Evolutionary conservation across 192 early-diverging fungal species (phyloP).

Genomic region (Mortierella hygrophila): DNA sequence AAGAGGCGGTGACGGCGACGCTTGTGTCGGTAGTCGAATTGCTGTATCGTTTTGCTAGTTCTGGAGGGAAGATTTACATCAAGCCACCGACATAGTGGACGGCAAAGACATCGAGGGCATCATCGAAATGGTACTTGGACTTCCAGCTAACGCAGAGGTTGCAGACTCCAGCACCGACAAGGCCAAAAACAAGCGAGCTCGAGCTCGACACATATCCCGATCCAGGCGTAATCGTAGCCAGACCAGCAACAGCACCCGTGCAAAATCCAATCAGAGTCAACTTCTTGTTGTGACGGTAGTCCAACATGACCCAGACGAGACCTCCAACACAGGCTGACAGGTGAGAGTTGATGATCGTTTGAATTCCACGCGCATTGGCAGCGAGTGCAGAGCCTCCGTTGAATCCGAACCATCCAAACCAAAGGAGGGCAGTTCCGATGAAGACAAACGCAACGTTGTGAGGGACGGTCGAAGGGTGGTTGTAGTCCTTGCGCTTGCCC

Average conservation of each 20-base stretch:
- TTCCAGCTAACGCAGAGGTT: constrained; percentile 74
- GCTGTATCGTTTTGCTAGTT: not conserved
- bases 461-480: constrained; percentile 78
- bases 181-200: constrained; percentile 82
- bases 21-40: not conserved
- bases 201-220: constrained; percentile 82
- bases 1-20: not conserved
- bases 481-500: constrained; percentile 82
- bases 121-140: constrained; percentile 78
- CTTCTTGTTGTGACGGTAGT: constrained; percentile 78
- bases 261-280: constrained; percentile 88
- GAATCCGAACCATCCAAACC: constrained; percentile 95
- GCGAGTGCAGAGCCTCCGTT: constrained; percentile 86
- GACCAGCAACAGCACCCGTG: constrained; percentile 89
- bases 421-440: constrained; percentile 84
- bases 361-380: constrained; percentile 78
- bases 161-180: constrained; percentile 73
- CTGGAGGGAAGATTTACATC: constrained; percentile 43
- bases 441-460: constrained; percentile 89
- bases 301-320: constrained; percentile 80
- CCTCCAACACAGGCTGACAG: constrained; percentile 78
- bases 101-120: constrained; percentile 87
- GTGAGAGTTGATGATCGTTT: constrained; percentile 82
- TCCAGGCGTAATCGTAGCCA: constrained; percentile 91
- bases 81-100: constrained; percentile 80